Evolutionary conservation across 768 basidiomycete species (phyloP), one percentile per base, ranked within the genome.

Genomic region (Mrakia blollopis): DNA sequence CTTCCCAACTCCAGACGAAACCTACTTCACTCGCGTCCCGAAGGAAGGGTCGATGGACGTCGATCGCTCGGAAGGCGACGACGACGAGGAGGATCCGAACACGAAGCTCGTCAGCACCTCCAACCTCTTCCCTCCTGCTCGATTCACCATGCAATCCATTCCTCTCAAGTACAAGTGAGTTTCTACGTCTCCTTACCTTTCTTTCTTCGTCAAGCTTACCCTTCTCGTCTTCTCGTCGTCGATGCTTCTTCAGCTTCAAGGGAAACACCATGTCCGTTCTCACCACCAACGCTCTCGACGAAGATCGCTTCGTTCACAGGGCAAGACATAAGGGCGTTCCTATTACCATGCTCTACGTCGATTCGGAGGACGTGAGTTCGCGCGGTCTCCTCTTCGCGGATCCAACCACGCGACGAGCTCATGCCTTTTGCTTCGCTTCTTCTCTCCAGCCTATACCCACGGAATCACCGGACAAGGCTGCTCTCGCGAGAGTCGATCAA

Each of bases 101-200:
- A 11, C 52, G 35, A 54, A 67, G 50, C 72, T 69, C 39, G 21
- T 67, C 30, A 73, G 72, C 47, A 62, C 52, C 9, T 32, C 72
- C 14, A 50, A 62, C 62, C 54, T 77, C 9, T 72, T 63, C 62
- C 71, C 76, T 37, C 76, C 72, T 10, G 72, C 76, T 35, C 41
- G 71, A 30, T 77, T 77, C 52, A 77, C 70, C 13, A 47, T 65
- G 52, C 76, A 77, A 62, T 41, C 54, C 8, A 61, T 73, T 4
- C 76, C 76, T 9, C 61, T 44, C 61, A 68, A 41, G 23, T 77
- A 77, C 65, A 32, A 77, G 76, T 77, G 23, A 28, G 76, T 73
- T 41, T 0, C 30, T 23, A 5, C 14, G 37, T 3, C 37, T 18
- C 11, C 28, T 52, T 28, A 18, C 1, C 9, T 11, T n/a, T 30